Conservation (phyloP, 2,329 filamentous ascomycete species). For the Epichloe typhina region DNA sequence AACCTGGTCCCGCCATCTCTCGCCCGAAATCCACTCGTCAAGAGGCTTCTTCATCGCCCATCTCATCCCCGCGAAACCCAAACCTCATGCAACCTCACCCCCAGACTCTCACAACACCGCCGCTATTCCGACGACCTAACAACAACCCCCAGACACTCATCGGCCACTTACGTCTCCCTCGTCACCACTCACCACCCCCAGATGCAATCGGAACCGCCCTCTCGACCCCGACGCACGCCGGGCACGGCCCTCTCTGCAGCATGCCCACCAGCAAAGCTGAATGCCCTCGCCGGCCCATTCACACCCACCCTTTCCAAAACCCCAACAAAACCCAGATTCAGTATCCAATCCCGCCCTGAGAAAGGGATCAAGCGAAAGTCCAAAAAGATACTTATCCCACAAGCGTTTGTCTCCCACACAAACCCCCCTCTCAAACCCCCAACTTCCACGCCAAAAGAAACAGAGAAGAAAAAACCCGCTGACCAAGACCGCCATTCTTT, state of each 20-base stretch:
- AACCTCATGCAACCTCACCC: not conserved
- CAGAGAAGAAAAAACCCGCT: not conserved
- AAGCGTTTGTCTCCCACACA: not conserved
- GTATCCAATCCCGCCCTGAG: not conserved
- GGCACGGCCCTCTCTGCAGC: not conserved
- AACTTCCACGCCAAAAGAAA: not conserved
- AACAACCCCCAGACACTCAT: not conserved
- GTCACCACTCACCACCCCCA: too few relatives aligned
- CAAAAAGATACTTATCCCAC: not conserved
- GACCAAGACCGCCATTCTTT: too few relatives aligned
- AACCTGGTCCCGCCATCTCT: not conserved
- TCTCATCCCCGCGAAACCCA: not conserved
- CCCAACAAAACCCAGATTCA: not conserved
- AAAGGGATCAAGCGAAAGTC: conserved; percentile 2
- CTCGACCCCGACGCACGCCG: not conserved
- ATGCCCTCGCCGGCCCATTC: not conserved
- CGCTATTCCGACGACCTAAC: not conserved
- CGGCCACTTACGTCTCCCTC: not conserved
- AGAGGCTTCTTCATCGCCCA: too few relatives aligned
- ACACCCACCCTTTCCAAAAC: not conserved
- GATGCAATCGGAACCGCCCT: too few relatives aligned
- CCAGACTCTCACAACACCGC: not conserved
- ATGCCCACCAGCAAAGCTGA: not conserved
- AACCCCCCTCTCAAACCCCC: not conserved
- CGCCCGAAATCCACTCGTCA: not conserved